Percentiles rank a stretch among this genome's conserved stretches.
Evolutionary conservation across 805 yeast species (phyloP).

Genomic region (Kluyveromyces siamensis): DNA sequence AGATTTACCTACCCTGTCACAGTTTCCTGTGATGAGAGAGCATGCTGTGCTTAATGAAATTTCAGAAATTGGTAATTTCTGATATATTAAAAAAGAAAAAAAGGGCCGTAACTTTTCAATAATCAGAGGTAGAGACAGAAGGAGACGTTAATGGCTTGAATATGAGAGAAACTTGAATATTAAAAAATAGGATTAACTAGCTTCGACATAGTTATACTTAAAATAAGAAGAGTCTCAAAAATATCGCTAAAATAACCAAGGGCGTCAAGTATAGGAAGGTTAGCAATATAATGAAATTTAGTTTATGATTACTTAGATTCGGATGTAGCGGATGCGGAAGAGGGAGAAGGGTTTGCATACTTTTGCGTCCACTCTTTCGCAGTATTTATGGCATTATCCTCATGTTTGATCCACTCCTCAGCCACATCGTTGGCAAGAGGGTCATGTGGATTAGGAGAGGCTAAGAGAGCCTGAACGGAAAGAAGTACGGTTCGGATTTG

Average conservation of each 20-base stretch:
- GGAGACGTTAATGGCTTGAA: background rate
- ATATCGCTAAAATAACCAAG: background rate
- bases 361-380: conserved; percentile 46
- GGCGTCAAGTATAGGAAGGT: background rate
- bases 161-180: background rate
- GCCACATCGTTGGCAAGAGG: conserved; percentile 98
- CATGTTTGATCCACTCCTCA: conserved; percentile 88
- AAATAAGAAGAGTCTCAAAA: background rate
- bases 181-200: background rate
- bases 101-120: background rate
- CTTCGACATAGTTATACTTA: no score
- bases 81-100: no score
- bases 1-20: background rate
- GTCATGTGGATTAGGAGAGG: conserved; percentile 97
- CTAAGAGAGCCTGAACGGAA: conserved; percentile 86
- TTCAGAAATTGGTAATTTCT: background rate
- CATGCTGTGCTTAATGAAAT: background rate
- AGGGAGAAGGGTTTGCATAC: conserved; percentile 20
- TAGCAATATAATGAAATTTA: background rate
- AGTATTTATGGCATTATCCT: conserved; percentile 65
- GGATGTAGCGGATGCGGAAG: background rate
- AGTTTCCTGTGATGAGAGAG: background rate
- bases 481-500: conserved; percentile 88
- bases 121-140: no score
- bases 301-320: background rate